Percentiles rank a stretch among this genome's conserved stretches.
phyloP scores from a whole-genome alignment of 2,329 filamentous ascomycete species.

The Lasiodiplodia gonubiensis region DNA sequence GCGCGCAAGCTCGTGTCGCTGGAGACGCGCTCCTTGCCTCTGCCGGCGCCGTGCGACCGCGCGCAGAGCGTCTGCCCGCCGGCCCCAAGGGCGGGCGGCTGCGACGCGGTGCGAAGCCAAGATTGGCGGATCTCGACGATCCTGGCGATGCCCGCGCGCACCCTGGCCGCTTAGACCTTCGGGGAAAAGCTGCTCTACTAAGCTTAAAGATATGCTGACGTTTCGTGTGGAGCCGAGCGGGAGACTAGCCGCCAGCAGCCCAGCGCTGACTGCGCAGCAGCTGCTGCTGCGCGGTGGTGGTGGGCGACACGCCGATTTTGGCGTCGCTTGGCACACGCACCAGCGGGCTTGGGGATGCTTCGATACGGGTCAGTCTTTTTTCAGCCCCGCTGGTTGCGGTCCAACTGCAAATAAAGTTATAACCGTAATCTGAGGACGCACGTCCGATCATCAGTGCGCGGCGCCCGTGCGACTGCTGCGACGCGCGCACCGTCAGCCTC shows the following conservation, averaged over 20 bases:
- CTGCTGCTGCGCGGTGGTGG: not conserved
- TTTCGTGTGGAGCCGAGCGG: conserved; percentile 14
- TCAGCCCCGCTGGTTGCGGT: conserved; percentile 13
- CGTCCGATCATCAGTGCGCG: not conserved
- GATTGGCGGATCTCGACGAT: conserved; percentile 15
- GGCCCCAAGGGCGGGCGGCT: not conserved
- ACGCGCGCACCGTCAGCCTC: conserved; percentile 5
- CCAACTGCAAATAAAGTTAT: conserved; percentile 17
- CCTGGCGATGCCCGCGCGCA: conserved; percentile 5
- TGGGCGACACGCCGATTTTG: not conserved
- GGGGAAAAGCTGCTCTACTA: conserved; percentile 25
- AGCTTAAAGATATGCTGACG: conserved; percentile 28
- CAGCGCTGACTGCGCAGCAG: not conserved
- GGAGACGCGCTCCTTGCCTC: not conserved
- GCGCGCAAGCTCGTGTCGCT: conserved; percentile 14
- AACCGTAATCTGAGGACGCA: conserved; percentile 22
- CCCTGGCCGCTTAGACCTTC: conserved; percentile 5
- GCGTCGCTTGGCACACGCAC: conserved; percentile 9
- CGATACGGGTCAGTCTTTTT: conserved; percentile 7
- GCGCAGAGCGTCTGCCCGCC: conserved; percentile 5
- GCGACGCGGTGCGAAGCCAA: not conserved
- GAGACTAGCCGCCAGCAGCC: conserved; percentile 4
- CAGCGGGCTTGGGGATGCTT: conserved; percentile 18
- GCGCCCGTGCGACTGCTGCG: not conserved
- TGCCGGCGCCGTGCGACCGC: not conserved